These are phyloP conservation scores for Fusarium camptoceras DNA, from an alignment of 2,329 filamentous ascomycete species.

Conservation along the genomic window DNA sequence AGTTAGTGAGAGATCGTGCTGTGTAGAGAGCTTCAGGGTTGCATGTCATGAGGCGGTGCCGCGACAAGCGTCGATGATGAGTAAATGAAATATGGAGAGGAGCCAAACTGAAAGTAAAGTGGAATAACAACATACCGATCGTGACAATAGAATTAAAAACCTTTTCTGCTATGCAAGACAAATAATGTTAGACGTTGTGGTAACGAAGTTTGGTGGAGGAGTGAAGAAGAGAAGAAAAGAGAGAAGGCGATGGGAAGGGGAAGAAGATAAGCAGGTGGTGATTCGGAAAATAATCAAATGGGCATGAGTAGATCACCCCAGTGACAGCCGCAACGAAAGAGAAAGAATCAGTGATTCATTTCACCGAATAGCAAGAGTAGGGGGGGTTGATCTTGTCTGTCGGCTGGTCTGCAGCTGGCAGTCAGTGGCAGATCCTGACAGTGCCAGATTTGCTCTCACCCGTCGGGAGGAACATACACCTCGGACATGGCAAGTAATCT, in stretches of 20 bases:
- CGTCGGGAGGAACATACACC: not conserved
- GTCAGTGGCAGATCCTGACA: conserved; percentile 17
- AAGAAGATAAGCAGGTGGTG: conserved; percentile 18
- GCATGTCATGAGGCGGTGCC: not conserved
- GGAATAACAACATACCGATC: conserved; percentile 22
- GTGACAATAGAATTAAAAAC: conserved; percentile 22
- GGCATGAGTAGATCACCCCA: not conserved
- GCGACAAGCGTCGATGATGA: not conserved
- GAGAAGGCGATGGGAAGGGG: conserved; percentile 18
- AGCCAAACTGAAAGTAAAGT: not conserved
- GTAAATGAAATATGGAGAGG: not conserved
- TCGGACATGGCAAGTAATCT: not conserved
- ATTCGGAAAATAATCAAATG: conserved; percentile 28
- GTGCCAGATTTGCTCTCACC: not conserved
- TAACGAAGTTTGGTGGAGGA: conserved; percentile 25
- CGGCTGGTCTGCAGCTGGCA: conserved; percentile 27
- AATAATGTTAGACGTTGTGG: conserved; percentile 30
- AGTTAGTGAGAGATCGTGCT: conserved; percentile 13
- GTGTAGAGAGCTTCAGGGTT: not conserved
- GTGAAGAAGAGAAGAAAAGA: conserved; percentile 23
- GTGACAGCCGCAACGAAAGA: not conserved
- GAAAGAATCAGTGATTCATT: conserved; percentile 38
- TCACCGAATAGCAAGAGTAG: conserved; percentile 16
- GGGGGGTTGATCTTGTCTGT: conserved; percentile 7
- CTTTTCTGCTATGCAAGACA: conserved; percentile 13